Evolutionary conservation across 805 yeast genomes (phyloP), one percentile per base, ranked within the genome.

Genomic region (Spathaspora boniae): DNA sequence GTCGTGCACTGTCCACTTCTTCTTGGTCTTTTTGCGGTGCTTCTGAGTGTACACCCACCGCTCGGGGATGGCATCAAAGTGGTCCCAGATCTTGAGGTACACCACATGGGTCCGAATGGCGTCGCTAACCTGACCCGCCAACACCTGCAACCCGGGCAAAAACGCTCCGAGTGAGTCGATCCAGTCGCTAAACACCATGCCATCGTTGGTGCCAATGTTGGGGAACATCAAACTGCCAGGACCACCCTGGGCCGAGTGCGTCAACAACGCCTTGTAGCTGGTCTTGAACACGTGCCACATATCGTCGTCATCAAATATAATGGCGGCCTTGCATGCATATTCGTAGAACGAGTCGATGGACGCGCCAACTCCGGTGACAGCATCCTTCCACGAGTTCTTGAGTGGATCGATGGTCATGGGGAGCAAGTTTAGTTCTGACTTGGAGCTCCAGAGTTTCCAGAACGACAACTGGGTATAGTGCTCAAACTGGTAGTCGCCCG

Each of bases 321-420:
- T 72, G 2, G 88, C 65, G 15, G 80, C 78, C 53, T 89, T 89
- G 27, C 86, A 68, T 0, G 95, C 84, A 57, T 88, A 86, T 51
- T 89, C 98, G 53, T 82, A 89, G 50, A 86, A 86, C 0, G 96
- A 86, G 57, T 89, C 98, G 11, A 86, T 75, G 2, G 95, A 83
- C 0, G 97, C 97, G 2, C 98, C 97, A 7, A 85, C 70, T 0
- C 96, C 96, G 0, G 93, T 76, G 26, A 78, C 58, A 0, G 70
- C 54, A 37, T 82, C 82, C 26, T 66, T 58, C 77, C 86, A 79
- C 25, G 54, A 50, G 23, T 78, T 76, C 0, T 67, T 58, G 1
- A 65, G 48, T 0, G 89, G 82, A 41, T 82, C 80, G 4, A 88
- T 64, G 0, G 89, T 71, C 86, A 84, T 82, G 2, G 96, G 95